Conservation (phyloP, 495 filamentous ascomycete species). For the Penicillium riverlandense region DNA sequence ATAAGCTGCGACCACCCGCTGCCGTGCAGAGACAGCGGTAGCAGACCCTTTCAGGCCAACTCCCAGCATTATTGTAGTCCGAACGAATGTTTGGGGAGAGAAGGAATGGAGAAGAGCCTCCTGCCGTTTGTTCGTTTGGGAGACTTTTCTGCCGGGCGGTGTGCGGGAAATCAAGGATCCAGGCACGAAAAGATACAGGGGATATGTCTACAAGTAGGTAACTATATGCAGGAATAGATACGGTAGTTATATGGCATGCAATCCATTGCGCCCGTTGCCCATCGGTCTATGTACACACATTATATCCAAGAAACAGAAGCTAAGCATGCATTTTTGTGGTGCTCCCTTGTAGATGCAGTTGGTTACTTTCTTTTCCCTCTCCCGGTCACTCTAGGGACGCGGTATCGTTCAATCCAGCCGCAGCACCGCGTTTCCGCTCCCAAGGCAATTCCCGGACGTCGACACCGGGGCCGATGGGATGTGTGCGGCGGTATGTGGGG, state of each 20-base stretch:
- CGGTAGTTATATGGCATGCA: conserved; percentile 10
- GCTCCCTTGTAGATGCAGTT: conserved; percentile 9
- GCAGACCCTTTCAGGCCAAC: conserved; percentile 26
- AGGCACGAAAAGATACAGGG: conserved; percentile 1
- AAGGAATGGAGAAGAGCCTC: conserved; percentile 11
- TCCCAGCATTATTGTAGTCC: conserved; percentile 30
- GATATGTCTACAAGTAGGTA: background rate
- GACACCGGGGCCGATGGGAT: conserved; percentile 59
- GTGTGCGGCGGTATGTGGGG: conserved; percentile 49
- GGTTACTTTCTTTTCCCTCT: background rate
- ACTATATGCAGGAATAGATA: too few species aligned
- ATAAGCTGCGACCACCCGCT: conserved; percentile 24
- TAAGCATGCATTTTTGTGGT: conserved; percentile 16
- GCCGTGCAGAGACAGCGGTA: conserved; percentile 25
- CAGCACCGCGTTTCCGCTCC: conserved; percentile 37
- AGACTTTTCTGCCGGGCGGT: conserved; percentile 38
- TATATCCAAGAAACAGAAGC: conserved; percentile 10
- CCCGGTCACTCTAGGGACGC: conserved; percentile 26
- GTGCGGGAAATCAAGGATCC: conserved; percentile 8
- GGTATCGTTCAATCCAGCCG: conserved; percentile 38
- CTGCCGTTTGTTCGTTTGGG: conserved; percentile 4
- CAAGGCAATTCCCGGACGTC: conserved; percentile 50
- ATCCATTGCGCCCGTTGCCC: background rate
- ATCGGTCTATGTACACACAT: conserved; percentile 31
- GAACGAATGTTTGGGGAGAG: conserved; percentile 6